A percentile compares a stretch with the other conserved stretches of the same genome.
Conservation (phyloP, 345 rosid genomes). For the Ceriops zippeliana region DNA sequence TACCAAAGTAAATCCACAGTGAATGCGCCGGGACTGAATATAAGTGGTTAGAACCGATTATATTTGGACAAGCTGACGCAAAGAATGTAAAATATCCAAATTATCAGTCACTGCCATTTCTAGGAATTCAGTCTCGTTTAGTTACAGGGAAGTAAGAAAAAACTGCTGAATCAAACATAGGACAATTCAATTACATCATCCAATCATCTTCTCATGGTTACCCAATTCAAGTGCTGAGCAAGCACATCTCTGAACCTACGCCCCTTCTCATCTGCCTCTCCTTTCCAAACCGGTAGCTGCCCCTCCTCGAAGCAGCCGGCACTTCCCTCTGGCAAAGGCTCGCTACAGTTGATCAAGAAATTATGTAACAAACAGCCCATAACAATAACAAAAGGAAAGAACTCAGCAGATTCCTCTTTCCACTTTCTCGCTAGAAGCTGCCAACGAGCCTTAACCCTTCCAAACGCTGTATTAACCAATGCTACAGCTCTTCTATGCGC, state of each 20-base stretch:
- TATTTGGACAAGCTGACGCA: too few species aligned
- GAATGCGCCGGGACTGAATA: too few species aligned
- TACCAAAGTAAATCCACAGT: too few species aligned
- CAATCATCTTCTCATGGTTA: slow-evolving; percentile 37
- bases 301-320: slow-evolving; percentile 26
- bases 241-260: slow-evolving; percentile 52
- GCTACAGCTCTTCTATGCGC: slow-evolving; percentile 44
- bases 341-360: slow-evolving; percentile 52
- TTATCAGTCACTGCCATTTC: neutral
- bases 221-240: slow-evolving; percentile 49
- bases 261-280: slow-evolving; percentile 40
- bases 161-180: neutral
- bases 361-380: slow-evolving; percentile 70
- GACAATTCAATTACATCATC: neutral
- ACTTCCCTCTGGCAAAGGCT: slow-evolving; percentile 34
- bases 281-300: slow-evolving; percentile 36
- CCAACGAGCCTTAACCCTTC: slow-evolving; percentile 57
- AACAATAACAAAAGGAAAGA: slow-evolving; percentile 57
- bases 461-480: slow-evolving; percentile 41
- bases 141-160: neutral
- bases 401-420: slow-evolving; percentile 58
- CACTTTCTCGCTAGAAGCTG: slow-evolving; percentile 53
- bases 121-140: neutral
- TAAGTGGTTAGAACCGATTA: too few species aligned
- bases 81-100: too few species aligned